These are phyloP conservation scores for Calonectria crousiana DNA, from an alignment of 2,329 filamentous ascomycete species.

Conservation along the genomic window DNA sequence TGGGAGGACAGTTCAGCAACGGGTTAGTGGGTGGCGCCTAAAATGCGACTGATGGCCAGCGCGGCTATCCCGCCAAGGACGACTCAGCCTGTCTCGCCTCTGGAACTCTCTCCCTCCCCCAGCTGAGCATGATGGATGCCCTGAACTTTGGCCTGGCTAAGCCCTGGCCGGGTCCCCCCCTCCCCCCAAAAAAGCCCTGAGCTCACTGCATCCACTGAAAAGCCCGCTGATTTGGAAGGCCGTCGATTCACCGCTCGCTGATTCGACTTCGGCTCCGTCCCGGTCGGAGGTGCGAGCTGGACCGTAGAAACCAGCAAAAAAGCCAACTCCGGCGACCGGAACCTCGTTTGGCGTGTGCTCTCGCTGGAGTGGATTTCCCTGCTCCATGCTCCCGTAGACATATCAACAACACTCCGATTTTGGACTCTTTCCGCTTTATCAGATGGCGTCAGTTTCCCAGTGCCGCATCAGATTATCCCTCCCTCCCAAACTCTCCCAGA, in stretches of 20 bases:
- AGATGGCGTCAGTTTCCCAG: constrained; percentile 34
- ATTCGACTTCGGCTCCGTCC: constrained; percentile 17
- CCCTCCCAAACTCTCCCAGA: background rate
- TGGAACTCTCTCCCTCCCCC: background rate
- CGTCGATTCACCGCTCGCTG: constrained; percentile 23
- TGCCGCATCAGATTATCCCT: constrained; percentile 33
- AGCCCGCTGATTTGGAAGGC: constrained; percentile 17
- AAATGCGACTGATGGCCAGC: background rate
- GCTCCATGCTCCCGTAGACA: constrained; percentile 14
- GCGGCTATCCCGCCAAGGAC: background rate
- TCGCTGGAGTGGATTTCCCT: constrained; percentile 28
- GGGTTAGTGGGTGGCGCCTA: background rate
- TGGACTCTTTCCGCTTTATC: background rate
- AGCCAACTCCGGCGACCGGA: constrained; percentile 41
- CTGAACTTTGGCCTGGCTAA: background rate
- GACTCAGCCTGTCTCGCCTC: background rate
- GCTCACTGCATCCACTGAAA: constrained; percentile 15
- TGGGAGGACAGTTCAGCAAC: background rate
- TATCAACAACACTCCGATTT: background rate
- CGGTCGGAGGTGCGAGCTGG: constrained; percentile 9
- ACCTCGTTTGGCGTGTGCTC: constrained; percentile 30
- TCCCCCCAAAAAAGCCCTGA: background rate
- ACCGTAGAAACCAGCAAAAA: background rate
- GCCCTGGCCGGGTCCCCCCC: background rate
- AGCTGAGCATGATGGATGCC: background rate